phyloP scores from a whole-genome alignment of 805 yeast species.

The Metschnikowia borealis region DNA sequence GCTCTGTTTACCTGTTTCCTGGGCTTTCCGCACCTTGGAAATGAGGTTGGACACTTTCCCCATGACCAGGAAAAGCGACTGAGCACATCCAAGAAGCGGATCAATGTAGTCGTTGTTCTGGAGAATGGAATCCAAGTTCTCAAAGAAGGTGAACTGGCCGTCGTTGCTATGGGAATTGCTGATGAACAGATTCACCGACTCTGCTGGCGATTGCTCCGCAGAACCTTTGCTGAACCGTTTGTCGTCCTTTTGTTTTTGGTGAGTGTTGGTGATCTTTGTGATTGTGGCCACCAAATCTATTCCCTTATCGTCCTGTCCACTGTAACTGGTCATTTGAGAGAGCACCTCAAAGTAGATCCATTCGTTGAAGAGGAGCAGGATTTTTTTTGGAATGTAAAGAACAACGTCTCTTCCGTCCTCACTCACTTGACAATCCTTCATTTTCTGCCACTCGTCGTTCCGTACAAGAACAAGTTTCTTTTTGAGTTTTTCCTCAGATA shows the following conservation, averaged over 20 bases:
- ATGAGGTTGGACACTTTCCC: slow-evolving; percentile 60
- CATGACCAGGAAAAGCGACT: slow-evolving; percentile 58
- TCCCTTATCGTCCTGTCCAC: slow-evolving; percentile 42
- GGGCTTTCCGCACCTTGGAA: slow-evolving; percentile 41
- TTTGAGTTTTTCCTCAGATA: slow-evolving; percentile 7
- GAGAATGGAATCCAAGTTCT: slow-evolving; percentile 37
- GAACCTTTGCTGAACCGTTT: not conserved
- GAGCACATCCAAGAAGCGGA: slow-evolving; percentile 66
- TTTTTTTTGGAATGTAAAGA: slow-evolving; percentile 34
- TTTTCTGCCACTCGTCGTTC: slow-evolving; percentile 31
- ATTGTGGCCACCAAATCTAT: slow-evolving; percentile 40
- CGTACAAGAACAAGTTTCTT: slow-evolving; percentile 29
- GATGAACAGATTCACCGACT: slow-evolving; percentile 23
- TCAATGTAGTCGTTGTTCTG: slow-evolving; percentile 45
- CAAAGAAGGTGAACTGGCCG: slow-evolving; percentile 29
- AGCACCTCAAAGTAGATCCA: slow-evolving; percentile 68
- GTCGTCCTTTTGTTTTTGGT: slow-evolving; percentile 17
- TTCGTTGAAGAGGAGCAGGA: slow-evolving; percentile 55
- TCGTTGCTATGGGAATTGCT: slow-evolving; percentile 1
- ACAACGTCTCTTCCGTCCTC: not conserved
- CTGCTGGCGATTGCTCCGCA: slow-evolving; percentile 14
- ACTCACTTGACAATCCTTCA: slow-evolving; percentile 11
- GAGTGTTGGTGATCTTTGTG: slow-evolving; percentile 28
- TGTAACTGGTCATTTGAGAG: slow-evolving; percentile 58
- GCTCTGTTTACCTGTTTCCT: slow-evolving; percentile 17